Base-by-base conservation (phyloP, 1,284 basidiomycete species). In the Neonothopanus nambi region DNA sequence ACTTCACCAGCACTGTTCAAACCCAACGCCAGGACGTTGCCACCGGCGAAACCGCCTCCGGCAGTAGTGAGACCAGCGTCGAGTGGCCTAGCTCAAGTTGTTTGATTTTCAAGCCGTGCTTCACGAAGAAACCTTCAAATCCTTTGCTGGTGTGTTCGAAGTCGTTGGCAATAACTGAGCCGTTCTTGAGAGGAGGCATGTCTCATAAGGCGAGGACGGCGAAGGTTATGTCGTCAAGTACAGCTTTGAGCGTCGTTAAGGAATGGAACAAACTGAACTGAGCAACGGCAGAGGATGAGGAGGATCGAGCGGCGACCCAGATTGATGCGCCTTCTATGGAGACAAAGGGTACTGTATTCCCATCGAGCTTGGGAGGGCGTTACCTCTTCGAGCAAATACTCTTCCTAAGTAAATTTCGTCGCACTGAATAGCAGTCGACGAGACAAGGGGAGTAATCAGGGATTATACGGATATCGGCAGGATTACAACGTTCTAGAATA, bases 161-260 rank as follows among this genome's bases (percentile, higher is more conserved):
- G n/a, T n/a, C n/a, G n/a, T n/a, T n/a, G n/a, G n/a, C n/a, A n/a
- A n/a, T n/a, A n/a, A n/a, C n/a, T n/a, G n/a, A n/a, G n/a, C n/a
- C n/a, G n/a, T n/a, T n/a, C n/a, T n/a, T n/a, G n/a, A n/a, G n/a
- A n/a, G n/a, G n/a, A n/a, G n/a, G n/a, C n/a, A n/a, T n/a, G n/a
- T n/a, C n/a, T n/a, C n/a, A n/a, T n/a, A n/a, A n/a, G n/a, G n/a
- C n/a, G n/a, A n/a, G n/a, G n/a, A n/a, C n/a, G n/a, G n/a, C n/a
- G n/a, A n/a, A n/a, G n/a, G n/a, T n/a, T n/a, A n/a, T n/a, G 30
- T 51, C 41, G 66, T 87, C 84, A 37, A 89, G 73, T 2, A 84
- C 84, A 3, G 85, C 76, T 63, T 87, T 88, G 42, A 89, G 77
- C 3, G 85, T 81, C 15, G 75, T 75, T 7, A 89, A 73, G 6